Base-by-base conservation (phyloP, 305 asterid species). In the Fraxinus platypoda region DNA sequence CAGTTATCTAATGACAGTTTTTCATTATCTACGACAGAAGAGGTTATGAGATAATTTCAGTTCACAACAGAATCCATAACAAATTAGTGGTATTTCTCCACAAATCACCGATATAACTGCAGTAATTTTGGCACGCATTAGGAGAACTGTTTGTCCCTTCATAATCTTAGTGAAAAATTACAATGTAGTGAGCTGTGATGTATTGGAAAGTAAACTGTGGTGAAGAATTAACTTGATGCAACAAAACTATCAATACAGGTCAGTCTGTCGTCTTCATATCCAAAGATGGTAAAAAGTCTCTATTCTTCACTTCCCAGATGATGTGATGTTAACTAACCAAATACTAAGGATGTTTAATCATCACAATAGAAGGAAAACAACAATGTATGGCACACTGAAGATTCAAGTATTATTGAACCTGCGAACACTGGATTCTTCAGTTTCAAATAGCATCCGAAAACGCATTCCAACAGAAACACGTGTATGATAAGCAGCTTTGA, bases 341-440 rank as follows among this genome's bases (percentile, higher is more conserved):
- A 77, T 30, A n/a, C 26, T 26, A 11, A 71, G 37, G 62, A 75
- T 28, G 31, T 59, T 19, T 57, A 46, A 19, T n/a, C 31, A 38
- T 54, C 33, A 52, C 43, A 78, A 75, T 6, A 37, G 59, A 73
- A 80, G 70, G 49, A 43, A 75, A 77, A 46, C 8, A 31, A 59
- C 76, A 35, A 82, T 43, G 59, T 74, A n/a, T 71, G 52, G 38
- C 78, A 75, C 4, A 41, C 33, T 25, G 33, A 25, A 64, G 33
- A 64, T 64, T 64, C 31, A 64, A 72, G 71, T 46, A 28, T 8
- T 66, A 7, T 75, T 71, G 59, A 85, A 94, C 99, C 99, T 94
- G 87, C 99, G 99, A 72, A 95, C 98, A 85, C 98, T 93, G 59
- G 99, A 95, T 93, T 95, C 99, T 88, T 95, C 99, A 66, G 98